phyloP scores from a whole-genome alignment of 441 rosid species.

The Adansonia rubrostipa region DNA sequence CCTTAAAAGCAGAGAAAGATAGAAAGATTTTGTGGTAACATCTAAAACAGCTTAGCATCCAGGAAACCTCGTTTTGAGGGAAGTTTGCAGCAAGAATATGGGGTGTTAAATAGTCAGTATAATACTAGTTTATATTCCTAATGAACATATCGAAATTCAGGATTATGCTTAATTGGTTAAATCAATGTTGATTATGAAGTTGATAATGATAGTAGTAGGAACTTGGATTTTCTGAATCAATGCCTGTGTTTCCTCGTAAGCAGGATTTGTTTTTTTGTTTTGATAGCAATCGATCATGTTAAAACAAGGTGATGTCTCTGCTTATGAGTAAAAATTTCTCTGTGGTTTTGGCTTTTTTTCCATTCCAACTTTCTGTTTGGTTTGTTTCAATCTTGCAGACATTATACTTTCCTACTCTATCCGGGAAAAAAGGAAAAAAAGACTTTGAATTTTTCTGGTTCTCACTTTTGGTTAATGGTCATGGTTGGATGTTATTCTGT shows the following conservation, averaged over 20 bases:
- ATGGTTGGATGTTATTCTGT: slow-evolving; percentile 18
- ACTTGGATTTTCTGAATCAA: background rate
- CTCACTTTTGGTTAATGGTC: background rate
- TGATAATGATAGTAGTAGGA: background rate
- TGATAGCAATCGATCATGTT: background rate
- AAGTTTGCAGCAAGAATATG: background rate
- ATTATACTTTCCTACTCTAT: slow-evolving; percentile 1
- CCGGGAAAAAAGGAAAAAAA: background rate
- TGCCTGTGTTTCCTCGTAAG: background rate
- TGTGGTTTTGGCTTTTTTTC: background rate
- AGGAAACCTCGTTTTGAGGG: background rate
- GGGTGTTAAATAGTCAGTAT: background rate
- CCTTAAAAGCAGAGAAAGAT: background rate
- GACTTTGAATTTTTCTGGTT: background rate
- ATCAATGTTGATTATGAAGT: background rate
- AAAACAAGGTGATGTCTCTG: background rate
- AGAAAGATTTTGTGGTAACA: background rate
- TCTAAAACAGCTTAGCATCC: background rate
- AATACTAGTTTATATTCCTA: background rate
- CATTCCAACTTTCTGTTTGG: background rate
- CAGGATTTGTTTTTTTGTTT: no score
- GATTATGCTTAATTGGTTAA: background rate
- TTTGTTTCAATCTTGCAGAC: background rate
- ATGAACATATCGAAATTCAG: background rate
- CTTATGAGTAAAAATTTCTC: background rate